Conservation (phyloP, 2,329 filamentous ascomycete species). For the Claviceps pazoutovae region DNA sequence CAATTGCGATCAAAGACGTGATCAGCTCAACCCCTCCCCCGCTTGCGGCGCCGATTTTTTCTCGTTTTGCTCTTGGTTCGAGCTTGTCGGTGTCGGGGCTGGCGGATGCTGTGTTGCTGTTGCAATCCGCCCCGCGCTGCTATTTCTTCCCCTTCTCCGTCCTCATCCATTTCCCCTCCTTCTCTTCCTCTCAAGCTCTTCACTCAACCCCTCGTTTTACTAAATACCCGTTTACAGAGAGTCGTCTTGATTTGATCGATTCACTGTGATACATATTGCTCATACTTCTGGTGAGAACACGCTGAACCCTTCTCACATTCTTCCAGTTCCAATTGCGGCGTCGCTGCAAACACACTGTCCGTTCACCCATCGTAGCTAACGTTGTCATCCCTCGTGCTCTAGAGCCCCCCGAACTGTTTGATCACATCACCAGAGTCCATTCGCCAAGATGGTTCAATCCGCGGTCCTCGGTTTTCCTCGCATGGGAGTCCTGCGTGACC, state of each 20-base stretch:
- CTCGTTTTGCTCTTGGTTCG: conserved; percentile 7
- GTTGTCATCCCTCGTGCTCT: background rate
- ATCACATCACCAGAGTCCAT: conserved; percentile 10
- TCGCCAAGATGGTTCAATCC: conserved; percentile 47
- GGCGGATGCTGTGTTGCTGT: background rate
- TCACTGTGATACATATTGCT: conserved; percentile 7
- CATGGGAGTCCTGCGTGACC: conserved; percentile 95
- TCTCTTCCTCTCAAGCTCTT: conserved; percentile 2
- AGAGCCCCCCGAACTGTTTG: conserved; percentile 2
- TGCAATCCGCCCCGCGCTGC: conserved; percentile 7
- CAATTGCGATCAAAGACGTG: background rate
- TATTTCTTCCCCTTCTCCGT: conserved; percentile 10
- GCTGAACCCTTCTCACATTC: background rate
- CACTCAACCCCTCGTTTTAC: background rate
- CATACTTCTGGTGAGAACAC: conserved; percentile 2
- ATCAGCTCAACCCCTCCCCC: conserved; percentile 12
- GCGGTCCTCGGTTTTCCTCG: conserved; percentile 96
- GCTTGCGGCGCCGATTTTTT: conserved; percentile 20
- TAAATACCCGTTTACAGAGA: conserved; percentile 1
- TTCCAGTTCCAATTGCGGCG: background rate
- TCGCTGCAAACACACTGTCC: background rate
- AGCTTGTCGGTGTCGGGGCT: conserved; percentile 1
- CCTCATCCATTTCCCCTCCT: conserved; percentile 8
- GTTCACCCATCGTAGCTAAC: conserved; percentile 4
- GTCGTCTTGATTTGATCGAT: conserved; percentile 3